These are phyloP conservation scores for Pseudognaphalium luteoalbum DNA, from an alignment of 129 eudicot genomes.

Conservation along the genomic window DNA sequence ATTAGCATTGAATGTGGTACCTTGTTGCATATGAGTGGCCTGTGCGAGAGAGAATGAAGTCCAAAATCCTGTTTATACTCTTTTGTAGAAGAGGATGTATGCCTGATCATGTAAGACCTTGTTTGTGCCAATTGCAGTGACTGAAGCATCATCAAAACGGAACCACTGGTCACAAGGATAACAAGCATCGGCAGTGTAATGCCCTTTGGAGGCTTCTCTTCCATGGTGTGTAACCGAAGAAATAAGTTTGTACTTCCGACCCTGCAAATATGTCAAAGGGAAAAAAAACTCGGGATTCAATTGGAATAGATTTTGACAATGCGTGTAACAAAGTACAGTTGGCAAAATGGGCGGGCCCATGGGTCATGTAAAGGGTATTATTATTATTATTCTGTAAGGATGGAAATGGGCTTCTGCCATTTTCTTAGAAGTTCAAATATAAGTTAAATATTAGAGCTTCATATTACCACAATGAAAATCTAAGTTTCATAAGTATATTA, in stretches of 20 bases:
- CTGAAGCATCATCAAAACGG: slow-evolving; percentile 84
- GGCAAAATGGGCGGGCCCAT: neutral
- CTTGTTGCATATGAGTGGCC: neutral
- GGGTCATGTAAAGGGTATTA: neutral
- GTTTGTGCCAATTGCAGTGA: slow-evolving; percentile 54
- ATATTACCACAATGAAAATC: neutral
- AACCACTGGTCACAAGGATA: slow-evolving; percentile 67
- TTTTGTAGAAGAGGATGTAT: slow-evolving; percentile 84
- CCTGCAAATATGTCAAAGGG: slow-evolving; percentile 38
- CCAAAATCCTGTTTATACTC: slow-evolving; percentile 16
- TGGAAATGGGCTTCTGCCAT: neutral
- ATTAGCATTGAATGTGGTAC: neutral
- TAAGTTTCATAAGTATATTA: neutral
- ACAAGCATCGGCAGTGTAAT: slow-evolving; percentile 91
- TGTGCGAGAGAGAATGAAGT: neutral
- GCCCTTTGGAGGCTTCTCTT: slow-evolving; percentile 90
- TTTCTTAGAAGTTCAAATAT: neutral
- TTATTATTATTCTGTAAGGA: too few relatives aligned
- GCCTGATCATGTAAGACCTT: slow-evolving; percentile 88
- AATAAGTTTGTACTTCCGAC: slow-evolving; percentile 75
- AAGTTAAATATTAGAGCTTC: too few relatives aligned
- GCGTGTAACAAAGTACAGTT: neutral
- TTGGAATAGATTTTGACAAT: too few relatives aligned
- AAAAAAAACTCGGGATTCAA: neutral
- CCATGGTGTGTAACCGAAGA: slow-evolving; percentile 96